Evolutionary conservation across 2,329 filamentous ascomycete genomes (phyloP).

Genomic region (Apiospora phragmitis): DNA sequence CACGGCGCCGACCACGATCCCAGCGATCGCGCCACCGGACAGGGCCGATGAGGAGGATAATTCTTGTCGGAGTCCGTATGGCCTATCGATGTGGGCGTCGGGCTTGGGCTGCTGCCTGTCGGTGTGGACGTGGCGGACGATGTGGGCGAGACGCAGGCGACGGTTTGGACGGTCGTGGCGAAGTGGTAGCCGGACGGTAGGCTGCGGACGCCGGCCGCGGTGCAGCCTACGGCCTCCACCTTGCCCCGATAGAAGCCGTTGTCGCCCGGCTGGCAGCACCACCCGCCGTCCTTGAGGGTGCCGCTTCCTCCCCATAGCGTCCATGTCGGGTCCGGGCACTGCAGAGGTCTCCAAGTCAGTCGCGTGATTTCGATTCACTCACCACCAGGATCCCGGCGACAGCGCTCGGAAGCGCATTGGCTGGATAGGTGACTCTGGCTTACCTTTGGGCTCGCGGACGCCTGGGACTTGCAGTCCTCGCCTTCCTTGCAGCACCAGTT

Average conservation of each 20-base stretch:
- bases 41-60: not conserved
- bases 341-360: too few relatives aligned
- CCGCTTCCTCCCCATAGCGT: not conserved
- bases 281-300: not conserved
- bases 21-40: not conserved
- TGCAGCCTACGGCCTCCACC: not conserved
- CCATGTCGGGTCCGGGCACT: not conserved
- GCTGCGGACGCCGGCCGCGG: not conserved
- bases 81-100: not conserved
- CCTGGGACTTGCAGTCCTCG: not conserved
- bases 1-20: not conserved
- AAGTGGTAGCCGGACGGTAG: not conserved
- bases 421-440: too few relatives aligned
- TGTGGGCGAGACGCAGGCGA: not conserved
- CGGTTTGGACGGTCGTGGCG: not conserved
- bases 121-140: not conserved
- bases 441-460: not conserved
- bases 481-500: not conserved
- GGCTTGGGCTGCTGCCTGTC: not conserved
- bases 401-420: too few relatives aligned
- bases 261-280: not conserved
- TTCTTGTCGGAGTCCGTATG: not conserved
- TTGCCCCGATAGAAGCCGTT: not conserved
- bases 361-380: too few relatives aligned
- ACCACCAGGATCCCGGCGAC: too few relatives aligned